These are phyloP conservation scores for Lasiosphaeriaceae sp. DNA, from an alignment of 495 filamentous ascomycete genomes.

Conservation along the genomic window DNA sequence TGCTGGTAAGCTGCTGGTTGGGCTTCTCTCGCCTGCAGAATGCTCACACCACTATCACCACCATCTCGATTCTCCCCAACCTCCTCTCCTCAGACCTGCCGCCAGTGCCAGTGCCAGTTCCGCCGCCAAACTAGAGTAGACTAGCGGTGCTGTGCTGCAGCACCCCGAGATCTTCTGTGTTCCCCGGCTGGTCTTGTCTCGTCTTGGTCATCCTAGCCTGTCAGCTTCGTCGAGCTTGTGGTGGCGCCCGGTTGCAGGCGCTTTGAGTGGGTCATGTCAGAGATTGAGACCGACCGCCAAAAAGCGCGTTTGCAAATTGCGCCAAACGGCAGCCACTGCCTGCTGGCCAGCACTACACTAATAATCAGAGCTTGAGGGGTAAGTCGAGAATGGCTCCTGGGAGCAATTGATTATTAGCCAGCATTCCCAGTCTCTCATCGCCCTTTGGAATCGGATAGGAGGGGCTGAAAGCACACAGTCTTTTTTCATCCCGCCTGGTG, in stretches of 20 bases:
- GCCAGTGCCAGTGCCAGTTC: too few relatives aligned
- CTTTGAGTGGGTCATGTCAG: slow-evolving; percentile 11
- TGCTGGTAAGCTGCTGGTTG: slow-evolving; percentile 20
- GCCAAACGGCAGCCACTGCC: neutral
- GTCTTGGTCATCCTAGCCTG: slow-evolving; percentile 11
- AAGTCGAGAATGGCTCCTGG: too few relatives aligned
- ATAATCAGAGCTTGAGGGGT: too few relatives aligned
- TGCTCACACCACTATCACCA: slow-evolving; percentile 5
- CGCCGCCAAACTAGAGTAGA: too few relatives aligned
- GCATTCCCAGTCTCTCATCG: too few relatives aligned
- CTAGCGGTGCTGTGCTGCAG: slow-evolving; percentile 13
- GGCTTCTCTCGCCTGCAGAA: slow-evolving; percentile 18
- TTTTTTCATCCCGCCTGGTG: too few relatives aligned
- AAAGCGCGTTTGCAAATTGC: slow-evolving; percentile 4
- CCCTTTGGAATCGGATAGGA: too few relatives aligned
- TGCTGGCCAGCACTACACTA: too few relatives aligned
- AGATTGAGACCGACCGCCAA: slow-evolving; percentile 13
- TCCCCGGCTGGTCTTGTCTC: slow-evolving; percentile 1
- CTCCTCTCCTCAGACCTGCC: neutral
- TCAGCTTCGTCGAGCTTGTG: slow-evolving; percentile 3
- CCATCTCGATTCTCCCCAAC: slow-evolving; percentile 13
- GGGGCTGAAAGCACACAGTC: too few relatives aligned
- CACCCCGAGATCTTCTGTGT: slow-evolving; percentile 20
- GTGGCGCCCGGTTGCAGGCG: slow-evolving; percentile 11
- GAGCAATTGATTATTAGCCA: too few relatives aligned